These are phyloP conservation scores for Cyberlindnera saturnus DNA, from an alignment of 805 yeast species.

Conservation along the genomic window DNA sequence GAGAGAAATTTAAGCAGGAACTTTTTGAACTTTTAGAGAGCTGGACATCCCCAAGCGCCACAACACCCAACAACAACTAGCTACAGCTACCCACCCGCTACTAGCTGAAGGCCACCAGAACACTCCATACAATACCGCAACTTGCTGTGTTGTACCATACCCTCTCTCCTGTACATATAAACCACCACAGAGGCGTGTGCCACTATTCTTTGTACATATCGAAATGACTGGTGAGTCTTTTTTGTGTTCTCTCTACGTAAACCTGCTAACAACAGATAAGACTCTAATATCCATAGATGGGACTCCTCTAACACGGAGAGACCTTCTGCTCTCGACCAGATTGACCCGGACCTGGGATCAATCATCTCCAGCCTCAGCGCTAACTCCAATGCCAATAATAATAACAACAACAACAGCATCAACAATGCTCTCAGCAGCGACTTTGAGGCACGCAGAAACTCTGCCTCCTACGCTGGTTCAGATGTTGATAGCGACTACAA, in stretches of 20 bases:
- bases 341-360: conserved; percentile 25
- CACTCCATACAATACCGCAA: no score
- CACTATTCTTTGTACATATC: background rate
- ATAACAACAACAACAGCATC: conserved; percentile 4
- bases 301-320: background rate
- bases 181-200: background rate
- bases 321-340: conserved; percentile 11
- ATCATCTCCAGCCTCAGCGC: conserved; percentile 27
- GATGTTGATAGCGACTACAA: conserved; percentile 34
- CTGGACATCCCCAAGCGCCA: no score
- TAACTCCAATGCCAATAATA: conserved; percentile 14
- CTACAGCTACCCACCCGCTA: no score
- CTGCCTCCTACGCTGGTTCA: conserved; percentile 27
- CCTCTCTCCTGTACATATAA: conserved; percentile 3
- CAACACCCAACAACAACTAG: no score
- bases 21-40: no score
- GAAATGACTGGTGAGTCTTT: conserved; percentile 5
- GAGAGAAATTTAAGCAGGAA: no score
- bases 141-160: background rate
- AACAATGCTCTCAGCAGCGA: background rate
- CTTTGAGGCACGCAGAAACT: conserved; percentile 30
- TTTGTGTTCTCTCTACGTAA: background rate
- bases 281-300: background rate
- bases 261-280: background rate
- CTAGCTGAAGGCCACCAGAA: no score